Conservation (phyloP, 495 filamentous ascomycete species). For the Daldinia childiae region DNA sequence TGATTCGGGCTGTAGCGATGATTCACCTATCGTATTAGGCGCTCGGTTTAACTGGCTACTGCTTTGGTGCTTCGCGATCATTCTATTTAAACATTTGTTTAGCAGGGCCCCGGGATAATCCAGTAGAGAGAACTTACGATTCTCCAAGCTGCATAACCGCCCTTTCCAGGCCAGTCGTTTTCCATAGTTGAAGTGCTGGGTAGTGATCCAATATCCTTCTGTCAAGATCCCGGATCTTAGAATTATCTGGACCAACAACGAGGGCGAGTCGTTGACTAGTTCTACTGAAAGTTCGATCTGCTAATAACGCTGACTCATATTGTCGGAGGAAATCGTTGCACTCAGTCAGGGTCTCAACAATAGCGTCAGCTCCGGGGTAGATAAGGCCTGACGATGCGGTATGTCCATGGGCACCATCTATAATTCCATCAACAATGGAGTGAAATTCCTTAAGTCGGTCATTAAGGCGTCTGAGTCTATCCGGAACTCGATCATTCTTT, state of each 20-base stretch:
- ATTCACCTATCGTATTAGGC: neutral
- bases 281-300: constrained; percentile 8
- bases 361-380: constrained; percentile 21
- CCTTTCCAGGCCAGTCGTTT: constrained; percentile 9
- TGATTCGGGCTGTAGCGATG: constrained; percentile 7
- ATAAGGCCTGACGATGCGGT: constrained; percentile 15
- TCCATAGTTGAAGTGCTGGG: constrained; percentile 31
- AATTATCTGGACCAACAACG: constrained; percentile 27
- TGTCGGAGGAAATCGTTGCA: constrained; percentile 39
- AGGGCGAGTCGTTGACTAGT: constrained; percentile 30
- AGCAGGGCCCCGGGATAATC: constrained; percentile 2
- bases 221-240: constrained; percentile 35
- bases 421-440: constrained; percentile 22
- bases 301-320: constrained; percentile 32
- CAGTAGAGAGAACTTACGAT: constrained; percentile 34
- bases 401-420: constrained; percentile 9
- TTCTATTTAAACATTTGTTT: constrained; percentile 16
- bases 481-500: constrained; percentile 22
- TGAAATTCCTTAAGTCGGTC: constrained; percentile 31
- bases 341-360: constrained; percentile 40
- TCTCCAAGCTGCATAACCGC: constrained; percentile 16
- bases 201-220: constrained; percentile 35
- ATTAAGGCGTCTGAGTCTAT: constrained; percentile 35
- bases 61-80: constrained; percentile 4
- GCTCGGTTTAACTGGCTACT: constrained; percentile 1